These are phyloP conservation scores for Austroboletus novae-zelandiae DNA, from an alignment of 1,284 basidiomycete genomes.

Conservation along the genomic window DNA sequence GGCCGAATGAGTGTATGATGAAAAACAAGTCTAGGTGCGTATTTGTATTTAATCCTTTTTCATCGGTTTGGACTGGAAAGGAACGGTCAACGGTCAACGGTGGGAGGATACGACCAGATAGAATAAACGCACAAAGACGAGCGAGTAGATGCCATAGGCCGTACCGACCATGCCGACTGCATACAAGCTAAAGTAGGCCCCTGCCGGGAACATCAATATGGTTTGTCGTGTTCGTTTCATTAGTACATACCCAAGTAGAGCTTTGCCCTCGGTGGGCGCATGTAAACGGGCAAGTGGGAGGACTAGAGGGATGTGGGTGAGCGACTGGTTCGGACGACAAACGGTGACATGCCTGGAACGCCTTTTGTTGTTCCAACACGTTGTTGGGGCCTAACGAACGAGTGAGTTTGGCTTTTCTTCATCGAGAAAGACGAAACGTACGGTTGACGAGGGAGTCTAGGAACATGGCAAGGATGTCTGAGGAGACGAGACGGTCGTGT, in stretches of 20 bases:
- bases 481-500: background rate
- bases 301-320: slow-evolving; percentile 25
- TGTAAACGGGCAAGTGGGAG: slow-evolving; percentile 43
- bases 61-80: slow-evolving; percentile 24
- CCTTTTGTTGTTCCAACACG: slow-evolving; percentile 61
- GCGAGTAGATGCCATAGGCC: slow-evolving; percentile 45
- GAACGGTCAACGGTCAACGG: background rate
- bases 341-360: slow-evolving; percentile 52
- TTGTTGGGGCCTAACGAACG: slow-evolving; percentile 50
- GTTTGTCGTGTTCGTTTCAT: too few species aligned
- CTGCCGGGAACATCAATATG: slow-evolving; percentile 34
- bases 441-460: slow-evolving; percentile 57
- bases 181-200: slow-evolving; percentile 53
- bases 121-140: slow-evolving; percentile 47
- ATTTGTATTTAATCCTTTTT: slow-evolving; percentile 18
- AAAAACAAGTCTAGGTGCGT: slow-evolving; percentile 11
- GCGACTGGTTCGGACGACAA: background rate
- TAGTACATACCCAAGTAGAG: slow-evolving; percentile 45
- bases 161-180: slow-evolving; percentile 52
- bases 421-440: slow-evolving; percentile 10
- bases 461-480: slow-evolving; percentile 37
- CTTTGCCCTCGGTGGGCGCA: slow-evolving; percentile 44
- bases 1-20: slow-evolving; percentile 8
- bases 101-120: background rate
- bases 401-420: too few species aligned